phyloP scores from a whole-genome alignment of 805 yeast species.

The Sugiyamaella smithiae region DNA sequence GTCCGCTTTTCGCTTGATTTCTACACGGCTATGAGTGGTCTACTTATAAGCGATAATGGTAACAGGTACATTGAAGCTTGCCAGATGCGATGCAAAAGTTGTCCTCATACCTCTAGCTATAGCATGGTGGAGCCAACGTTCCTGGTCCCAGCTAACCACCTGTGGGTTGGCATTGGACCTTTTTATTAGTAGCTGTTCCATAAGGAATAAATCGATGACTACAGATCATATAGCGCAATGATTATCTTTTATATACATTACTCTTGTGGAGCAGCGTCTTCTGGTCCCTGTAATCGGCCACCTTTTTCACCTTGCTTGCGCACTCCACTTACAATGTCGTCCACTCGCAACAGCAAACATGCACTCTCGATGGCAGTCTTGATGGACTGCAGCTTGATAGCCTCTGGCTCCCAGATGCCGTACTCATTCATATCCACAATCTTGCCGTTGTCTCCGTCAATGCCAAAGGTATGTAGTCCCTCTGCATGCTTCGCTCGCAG shows the following conservation, averaged over 20 bases:
- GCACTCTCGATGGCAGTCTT: slow-evolving; percentile 99
- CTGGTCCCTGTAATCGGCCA: slow-evolving; percentile 13
- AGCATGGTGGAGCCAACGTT: too few species aligned
- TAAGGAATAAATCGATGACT: too few species aligned
- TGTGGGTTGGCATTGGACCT: too few species aligned
- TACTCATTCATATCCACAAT: slow-evolving; percentile 92
- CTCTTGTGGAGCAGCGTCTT: slow-evolving; percentile 3
- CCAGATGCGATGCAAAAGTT: too few species aligned
- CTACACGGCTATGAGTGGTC: too few species aligned
- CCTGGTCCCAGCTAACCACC: too few species aligned
- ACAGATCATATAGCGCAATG: too few species aligned
- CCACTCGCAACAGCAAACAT: slow-evolving; percentile 88
- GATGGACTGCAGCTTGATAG: slow-evolving; percentile 91
- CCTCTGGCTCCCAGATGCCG: slow-evolving; percentile 99
- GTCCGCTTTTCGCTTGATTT: too few species aligned
- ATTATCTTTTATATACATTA: background rate
- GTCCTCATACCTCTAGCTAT: too few species aligned
- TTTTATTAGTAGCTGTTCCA: too few species aligned
- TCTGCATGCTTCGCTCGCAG: slow-evolving; percentile 95
- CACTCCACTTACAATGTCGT: slow-evolving; percentile 96
- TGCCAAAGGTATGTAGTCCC: slow-evolving; percentile 81
- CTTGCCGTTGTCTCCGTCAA: slow-evolving; percentile 93
- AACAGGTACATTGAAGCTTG: too few species aligned
- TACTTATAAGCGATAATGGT: too few species aligned
- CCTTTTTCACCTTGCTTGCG: slow-evolving; percentile 43